Conservation (phyloP, 202 grass and related monocot genomes). For the Zizania palustris region DNA sequence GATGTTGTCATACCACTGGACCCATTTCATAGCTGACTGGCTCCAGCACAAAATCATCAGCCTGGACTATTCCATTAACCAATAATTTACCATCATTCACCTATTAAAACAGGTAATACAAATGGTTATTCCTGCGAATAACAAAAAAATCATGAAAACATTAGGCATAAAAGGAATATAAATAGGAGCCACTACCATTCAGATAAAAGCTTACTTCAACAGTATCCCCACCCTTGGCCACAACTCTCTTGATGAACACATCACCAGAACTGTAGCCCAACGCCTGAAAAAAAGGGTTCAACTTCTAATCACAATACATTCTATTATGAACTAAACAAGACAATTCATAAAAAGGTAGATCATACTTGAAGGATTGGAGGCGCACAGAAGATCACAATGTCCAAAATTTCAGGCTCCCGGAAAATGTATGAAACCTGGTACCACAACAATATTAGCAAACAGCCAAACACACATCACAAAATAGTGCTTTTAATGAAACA, state of each 20-base stretch:
- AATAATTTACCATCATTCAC: conserved; percentile 72
- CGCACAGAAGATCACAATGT: conserved; percentile 91
- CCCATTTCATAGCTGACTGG: conserved; percentile 71
- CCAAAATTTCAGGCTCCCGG: conserved; percentile 73
- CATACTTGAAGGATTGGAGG: conserved; percentile 71
- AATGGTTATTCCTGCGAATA: conserved; percentile 18
- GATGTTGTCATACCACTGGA: conserved; percentile 60
- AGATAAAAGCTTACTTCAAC: conserved; percentile 86
- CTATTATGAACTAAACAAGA: conserved; percentile 8
- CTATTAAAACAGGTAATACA: conserved; percentile 39
- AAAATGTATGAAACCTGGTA: conserved; percentile 87
- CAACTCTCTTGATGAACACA: conserved; percentile 98
- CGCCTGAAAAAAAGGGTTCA: conserved; percentile 43
- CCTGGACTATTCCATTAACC: conserved; percentile 77
- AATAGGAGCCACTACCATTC: conserved; percentile 53
- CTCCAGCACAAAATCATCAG: conserved; percentile 88
- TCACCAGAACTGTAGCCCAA: conserved; percentile 80
- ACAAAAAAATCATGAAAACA: conserved; percentile 10
- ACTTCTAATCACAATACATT: conserved; percentile 13
- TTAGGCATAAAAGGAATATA: conserved; percentile 5
- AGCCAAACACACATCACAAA: conserved; percentile 26
- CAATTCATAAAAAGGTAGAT: conserved; percentile 16
- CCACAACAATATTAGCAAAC: conserved; percentile 37
- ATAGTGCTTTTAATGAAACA: background rate
- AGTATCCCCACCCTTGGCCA: conserved; percentile 78